Base-by-base conservation (phyloP, 768 basidiomycete genomes). In the Tricholoma terreum region DNA sequence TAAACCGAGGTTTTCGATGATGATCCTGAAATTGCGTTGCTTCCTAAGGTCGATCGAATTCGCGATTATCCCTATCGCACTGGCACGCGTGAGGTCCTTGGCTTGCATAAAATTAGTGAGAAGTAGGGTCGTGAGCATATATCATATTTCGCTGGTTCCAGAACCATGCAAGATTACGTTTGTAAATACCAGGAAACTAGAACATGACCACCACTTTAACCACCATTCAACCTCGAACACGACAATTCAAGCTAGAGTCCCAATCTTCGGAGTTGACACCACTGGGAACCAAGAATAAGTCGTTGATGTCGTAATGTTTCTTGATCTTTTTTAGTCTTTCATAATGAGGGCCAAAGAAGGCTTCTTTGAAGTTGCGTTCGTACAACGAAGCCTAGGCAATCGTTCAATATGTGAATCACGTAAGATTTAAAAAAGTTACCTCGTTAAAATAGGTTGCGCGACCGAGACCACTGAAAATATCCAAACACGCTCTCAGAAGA, bases 211-310 rank as follows among this genome's bases (percentile, higher is more conserved):
- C n/a, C n/a, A n/a, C n/a, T n/a, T n/a, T n/a, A n/a, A n/a, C n/a
- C n/a, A n/a, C n/a, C n/a, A n/a, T n/a, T n/a, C n/a, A n/a, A n/a
- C 24, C 22, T 36, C 22, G 43, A 11, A 42, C 21, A 52, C 49
- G 56, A 27, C 56, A 57, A 17, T 42, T 52, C 49, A 57, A 33
- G 9, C 48, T 49, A 14, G 7, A 31, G 58, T 80, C 78, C 80
- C 80, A 83, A 0, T 78, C 73, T 14, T 83, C 80, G 5, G 78
- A 79, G 0, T 79, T 79, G 1, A 84, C 79, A 5, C 81, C 83
- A 11, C 70, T 65, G 0, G 64, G 57, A 17, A 81, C 77, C 3
- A 82, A 62, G 61, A 82, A 83, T 11, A 83, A 53, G 22, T 63
- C 70, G 9, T 66, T 58, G 0, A 80, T 75, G 62, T 84, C 82